Base-by-base conservation (phyloP, 768 basidiomycete genomes). In the Russula virescens region DNA sequence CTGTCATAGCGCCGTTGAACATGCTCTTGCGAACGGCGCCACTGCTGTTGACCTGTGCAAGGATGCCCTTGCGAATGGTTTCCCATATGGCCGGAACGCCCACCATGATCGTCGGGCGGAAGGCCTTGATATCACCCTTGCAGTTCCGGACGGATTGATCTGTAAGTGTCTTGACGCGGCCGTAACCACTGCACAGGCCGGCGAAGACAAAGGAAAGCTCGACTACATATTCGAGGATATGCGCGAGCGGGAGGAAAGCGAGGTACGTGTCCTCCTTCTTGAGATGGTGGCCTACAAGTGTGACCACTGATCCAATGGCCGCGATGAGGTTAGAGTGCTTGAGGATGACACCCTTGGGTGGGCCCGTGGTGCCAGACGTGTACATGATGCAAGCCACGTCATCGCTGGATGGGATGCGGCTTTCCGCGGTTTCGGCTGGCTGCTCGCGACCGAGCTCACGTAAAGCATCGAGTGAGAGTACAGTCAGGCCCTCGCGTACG, bases 61-160 rank as follows among this genome's bases (percentile, higher is more conserved):
- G 70, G 71, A 99, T 95, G 35, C 94, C 94, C 78, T 99, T 99
- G 62, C 95, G 86, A 67, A 98, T 98, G 58, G 85, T 87, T 75
- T 99, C 96, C 94, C 94, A 99, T 0, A 98, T 90, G 2, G 94
- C 91, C 1, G 96, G 96, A 2, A 98, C 96, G 56, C 94, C 96
- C 56, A 92, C 84, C 83, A 98, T 87, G 75, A 97, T 86, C n/a
- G 86, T 81, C 7, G 96, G 96, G 47, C 79, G 76, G 79, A 97
- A 90, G 14, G 85, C 80, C 56, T 80, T 79, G 69, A 99, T 84
- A 71, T 98, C 96, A 53, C 96, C 96, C 61, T 87, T 82, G 74
- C 86, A 89, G 71, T 91, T 87, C 49, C 94, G 85, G 21, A 96
- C 92, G n/a, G 88, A 92, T 2, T 87, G 83, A 70, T 98, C 95